phyloP scores from a whole-genome alignment of 83 land plant genomes.

The Larix sibirica region DNA sequence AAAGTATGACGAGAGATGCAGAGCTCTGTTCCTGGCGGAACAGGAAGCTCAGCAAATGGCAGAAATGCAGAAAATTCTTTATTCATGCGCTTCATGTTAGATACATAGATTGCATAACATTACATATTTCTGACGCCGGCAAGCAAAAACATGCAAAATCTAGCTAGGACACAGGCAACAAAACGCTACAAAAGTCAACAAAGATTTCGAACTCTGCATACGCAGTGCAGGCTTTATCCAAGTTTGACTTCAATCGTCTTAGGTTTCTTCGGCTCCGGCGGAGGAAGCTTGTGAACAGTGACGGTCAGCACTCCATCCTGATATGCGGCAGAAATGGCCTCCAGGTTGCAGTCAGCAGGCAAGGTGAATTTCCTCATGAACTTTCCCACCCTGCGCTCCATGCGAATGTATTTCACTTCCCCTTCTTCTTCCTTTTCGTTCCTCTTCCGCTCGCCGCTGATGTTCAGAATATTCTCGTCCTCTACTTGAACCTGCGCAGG shows the following conservation, averaged over 20 bases:
- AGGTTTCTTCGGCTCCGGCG: background rate
- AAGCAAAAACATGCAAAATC: no score
- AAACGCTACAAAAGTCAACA: no score
- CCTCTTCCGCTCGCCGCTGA: no score
- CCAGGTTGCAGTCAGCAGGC: conserved; percentile 55
- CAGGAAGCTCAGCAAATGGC: no score
- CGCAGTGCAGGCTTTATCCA: conserved; percentile 15
- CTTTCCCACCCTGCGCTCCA: conserved; percentile 66
- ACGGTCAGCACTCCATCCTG: conserved; percentile 69
- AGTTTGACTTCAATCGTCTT: conserved; percentile 20
- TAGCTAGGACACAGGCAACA: no score
- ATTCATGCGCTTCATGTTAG: no score
- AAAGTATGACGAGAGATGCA: no score
- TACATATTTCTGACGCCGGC: no score
- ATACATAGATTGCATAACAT: no score
- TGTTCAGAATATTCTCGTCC: conserved; percentile 19
- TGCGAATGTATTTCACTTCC: conserved; percentile 52
- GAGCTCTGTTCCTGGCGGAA: no score
- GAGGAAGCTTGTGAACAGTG: conserved; percentile 73
- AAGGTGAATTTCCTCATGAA: conserved; percentile 20
- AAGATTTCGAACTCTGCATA: no score
- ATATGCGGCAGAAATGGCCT: conserved; percentile 49
- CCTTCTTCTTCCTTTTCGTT: conserved; percentile 24
- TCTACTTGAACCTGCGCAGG: conserved; percentile 34
- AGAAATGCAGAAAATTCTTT: no score